Conservation (phyloP, 208 protist species). For the Leishmania tarentolae region DNA sequence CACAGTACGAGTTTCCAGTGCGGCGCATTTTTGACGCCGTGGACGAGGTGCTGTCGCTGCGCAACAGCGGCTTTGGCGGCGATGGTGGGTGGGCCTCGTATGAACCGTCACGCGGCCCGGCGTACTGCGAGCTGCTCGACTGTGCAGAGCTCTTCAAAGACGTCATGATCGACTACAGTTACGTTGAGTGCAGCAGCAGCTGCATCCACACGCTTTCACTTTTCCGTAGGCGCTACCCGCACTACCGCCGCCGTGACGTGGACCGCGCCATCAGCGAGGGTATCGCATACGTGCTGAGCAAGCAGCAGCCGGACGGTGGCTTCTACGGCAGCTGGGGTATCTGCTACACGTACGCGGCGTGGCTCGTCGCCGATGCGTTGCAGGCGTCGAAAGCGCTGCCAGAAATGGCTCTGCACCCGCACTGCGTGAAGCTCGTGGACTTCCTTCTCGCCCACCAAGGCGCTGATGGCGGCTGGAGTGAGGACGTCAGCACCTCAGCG, state of each 20-base stretch:
- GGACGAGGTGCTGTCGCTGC: conserved; percentile 95
- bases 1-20: conserved; percentile 45
- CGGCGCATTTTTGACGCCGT: conserved; percentile 85
- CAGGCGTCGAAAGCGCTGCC: conserved; percentile 63
- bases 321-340: conserved; percentile 97
- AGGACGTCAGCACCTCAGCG: conserved; percentile 93
- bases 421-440: conserved; percentile 79
- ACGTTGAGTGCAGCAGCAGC: conserved; percentile 96
- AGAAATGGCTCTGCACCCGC: conserved; percentile 70
- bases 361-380: conserved; percentile 95
- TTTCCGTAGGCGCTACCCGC: conserved; percentile 91
- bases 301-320: conserved; percentile 91
- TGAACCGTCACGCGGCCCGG: conserved; percentile 90
- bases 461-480: conserved; percentile 96
- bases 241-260: conserved; percentile 91
- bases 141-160: conserved; percentile 96
- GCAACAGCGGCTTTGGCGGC: conserved; percentile 74
- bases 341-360: conserved; percentile 98
- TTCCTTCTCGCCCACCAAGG: conserved; percentile 95
- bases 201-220: conserved; percentile 93
- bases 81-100: conserved; percentile 97
- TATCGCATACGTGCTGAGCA: conserved; percentile 85
- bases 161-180: conserved; percentile 98
- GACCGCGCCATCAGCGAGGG: conserved; percentile 85
- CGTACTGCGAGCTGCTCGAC: conserved; percentile 94